Evolutionary conservation across 140 eudicot species (phyloP), one percentile per base, ranked within the genome.

Genomic region (Cichorium intybus): DNA sequence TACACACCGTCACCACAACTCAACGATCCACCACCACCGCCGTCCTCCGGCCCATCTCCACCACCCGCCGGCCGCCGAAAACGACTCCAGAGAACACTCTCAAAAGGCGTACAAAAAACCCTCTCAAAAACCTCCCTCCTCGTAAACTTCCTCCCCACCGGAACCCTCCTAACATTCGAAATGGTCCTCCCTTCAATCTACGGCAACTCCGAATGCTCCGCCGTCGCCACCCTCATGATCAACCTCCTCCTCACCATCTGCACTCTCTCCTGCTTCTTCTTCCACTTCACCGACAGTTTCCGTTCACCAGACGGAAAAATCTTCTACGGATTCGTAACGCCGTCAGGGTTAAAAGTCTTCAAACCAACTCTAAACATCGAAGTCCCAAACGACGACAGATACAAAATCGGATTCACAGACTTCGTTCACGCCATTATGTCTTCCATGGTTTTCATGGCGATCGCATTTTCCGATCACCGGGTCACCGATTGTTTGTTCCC

Each of bases 271-370:
- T 91, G 98, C 77, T 85, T 91, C 79, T 91, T 91, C 80, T 91
- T 91, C 54, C 98, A 91, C 81, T 91, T 91, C 82, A 91, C 96
- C 0, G 98, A 91, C 70, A 85, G 95, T 74, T 87, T 91, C 27
- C 80, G 80, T 6, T 80, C 84, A 4, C 92, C 89, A 0, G 89
- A 91, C 10, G 98, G 96, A 23, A 85, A 85, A 53, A 62, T 91
- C 3, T 80, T 80, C 65, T 91, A 85, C 49, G 98, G 98, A 29
- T 79, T 91, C 11, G 95, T 87, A 4, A 91, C 98, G 0, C 81
- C 84, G 4, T 76, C 56, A 10, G 98, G 98, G 3, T 52, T 91
- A 41, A 77, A 86, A 9, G 89, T 85, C 57, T 91, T 91, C 56
- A 91, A 82, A 72, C 62, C 95, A 7, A 91, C 79, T 9, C 28